Evolutionary conservation across 306 rosid genomes (phyloP), one percentile per base, ranked within the genome.

Genomic region (Dalbergia oliveri): DNA sequence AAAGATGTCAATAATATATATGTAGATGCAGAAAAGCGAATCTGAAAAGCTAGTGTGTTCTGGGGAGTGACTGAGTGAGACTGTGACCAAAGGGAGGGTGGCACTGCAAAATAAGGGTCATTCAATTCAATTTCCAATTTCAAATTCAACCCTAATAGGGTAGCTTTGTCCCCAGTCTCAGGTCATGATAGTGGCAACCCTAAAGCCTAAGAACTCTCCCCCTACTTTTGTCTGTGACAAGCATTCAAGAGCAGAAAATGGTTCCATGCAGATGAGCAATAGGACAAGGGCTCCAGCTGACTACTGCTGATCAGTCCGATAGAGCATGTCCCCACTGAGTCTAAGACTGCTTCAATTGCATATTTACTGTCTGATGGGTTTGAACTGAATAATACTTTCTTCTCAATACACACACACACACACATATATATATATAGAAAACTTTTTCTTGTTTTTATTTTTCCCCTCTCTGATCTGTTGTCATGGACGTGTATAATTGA

Each of bases 191-290:
- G 39, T 71, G 78, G 80, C n/a, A 85, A 81, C 78, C 83, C 78
- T 62, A 81, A 72, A 81, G 79, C 86, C 88, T 81, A 78, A 78
- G 78, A 73, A 73, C 75, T 53, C 84, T 73, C 80, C 75, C 84
- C 75, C 83, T 12, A 78, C 77, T 67, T 66, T 83, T 59, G 66
- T 59, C 66, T 83, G 53, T 71, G 80, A 59, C 31, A 37, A 73
- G 66, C 21, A 6, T 66, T 78, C 45, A 57, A 72, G 23, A 41
- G 72, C 77, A 84, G 61, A 79, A 68, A 51, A 68, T 79, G 78
- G 74, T 61, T 84, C 84, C 67, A 74, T 79, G 62, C 72, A 67
- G 62, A 83, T 66, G n/a, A 74, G 47, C 80, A 73, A 68, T 14
- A 41, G 77, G 83, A 84, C 84, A 79, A 84, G 53, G 49, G 11